These are phyloP conservation scores for Millerago galiae DNA, from an alignment of 805 yeast species.

Conservation along the genomic window DNA sequence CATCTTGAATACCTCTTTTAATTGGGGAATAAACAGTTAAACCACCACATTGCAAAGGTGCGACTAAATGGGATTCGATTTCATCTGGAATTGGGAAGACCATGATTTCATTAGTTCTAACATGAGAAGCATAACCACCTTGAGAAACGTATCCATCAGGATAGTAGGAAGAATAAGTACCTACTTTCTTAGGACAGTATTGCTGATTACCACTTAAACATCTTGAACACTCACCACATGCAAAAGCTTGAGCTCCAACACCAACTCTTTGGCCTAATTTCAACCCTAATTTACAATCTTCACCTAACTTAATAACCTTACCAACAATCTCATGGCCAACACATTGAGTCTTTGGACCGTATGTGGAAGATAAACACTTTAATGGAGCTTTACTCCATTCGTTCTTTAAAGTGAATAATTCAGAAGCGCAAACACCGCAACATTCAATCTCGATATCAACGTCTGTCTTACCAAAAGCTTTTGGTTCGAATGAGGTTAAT, in stretches of 20 bases:
- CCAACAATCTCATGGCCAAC: conserved; percentile 73
- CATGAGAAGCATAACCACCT: conserved; percentile 68
- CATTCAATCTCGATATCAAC: conserved; percentile 52
- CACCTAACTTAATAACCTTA: conserved; percentile 50
- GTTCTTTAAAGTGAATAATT: conserved; percentile 45
- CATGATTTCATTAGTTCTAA: conserved; percentile 57
- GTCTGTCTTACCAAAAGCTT: conserved; percentile 37
- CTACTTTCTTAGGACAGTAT: conserved; percentile 43
- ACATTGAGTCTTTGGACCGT: conserved; percentile 35
- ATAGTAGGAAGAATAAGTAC: conserved; percentile 47
- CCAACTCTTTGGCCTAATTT: conserved; percentile 75
- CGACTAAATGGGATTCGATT: conserved; percentile 47
- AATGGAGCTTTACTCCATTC: conserved; percentile 36
- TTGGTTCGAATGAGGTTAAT: conserved; percentile 43
- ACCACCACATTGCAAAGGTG: conserved; percentile 77
- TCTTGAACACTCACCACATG: conserved; percentile 57
- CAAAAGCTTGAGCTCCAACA: conserved; percentile 61
- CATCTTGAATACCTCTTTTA: conserved; percentile 31
- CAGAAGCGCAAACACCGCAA: conserved; percentile 68
- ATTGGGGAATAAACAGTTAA: conserved; percentile 67
- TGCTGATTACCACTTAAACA: conserved; percentile 51
- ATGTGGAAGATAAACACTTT: conserved; percentile 18
- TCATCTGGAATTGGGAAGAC: conserved; percentile 58
- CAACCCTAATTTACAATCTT: conserved; percentile 39
- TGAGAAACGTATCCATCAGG: conserved; percentile 42